These are phyloP conservation scores for Pneumocystis jirovecii DNA, from an alignment of 1,139 yeast genomes.

Conservation along the genomic window DNA sequence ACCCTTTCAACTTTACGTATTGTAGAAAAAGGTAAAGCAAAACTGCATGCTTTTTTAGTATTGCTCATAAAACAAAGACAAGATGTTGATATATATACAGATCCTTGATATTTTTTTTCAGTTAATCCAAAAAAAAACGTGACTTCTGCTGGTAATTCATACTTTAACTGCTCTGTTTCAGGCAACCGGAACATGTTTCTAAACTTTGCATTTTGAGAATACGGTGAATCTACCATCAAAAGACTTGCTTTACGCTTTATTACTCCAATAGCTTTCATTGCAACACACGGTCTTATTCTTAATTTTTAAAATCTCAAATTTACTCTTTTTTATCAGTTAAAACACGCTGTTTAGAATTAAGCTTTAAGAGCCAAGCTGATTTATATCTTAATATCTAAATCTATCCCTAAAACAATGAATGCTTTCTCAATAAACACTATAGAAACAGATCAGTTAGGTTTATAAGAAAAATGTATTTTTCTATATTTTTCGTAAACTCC, in stretches of 20 bases:
- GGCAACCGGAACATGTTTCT: background rate
- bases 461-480: background rate
- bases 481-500: no score
- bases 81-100: slow-evolving; percentile 17
- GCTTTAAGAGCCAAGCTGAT: background rate
- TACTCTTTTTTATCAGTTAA: background rate
- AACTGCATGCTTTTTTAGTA: slow-evolving; percentile 53
- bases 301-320: background rate
- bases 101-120: background rate
- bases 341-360: background rate
- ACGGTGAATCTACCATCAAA: background rate
- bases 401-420: no score
- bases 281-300: no score
- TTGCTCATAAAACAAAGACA: slow-evolving; percentile 62
- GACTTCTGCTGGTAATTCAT: background rate
- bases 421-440: no score
- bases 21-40: slow-evolving; percentile 61
- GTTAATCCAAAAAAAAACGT: background rate
- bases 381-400: no score
- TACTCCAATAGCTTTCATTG: background rate
- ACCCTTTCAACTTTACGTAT: slow-evolving; percentile 74
- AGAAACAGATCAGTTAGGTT: background rate
- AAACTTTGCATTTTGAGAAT: background rate
- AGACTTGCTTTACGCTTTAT: background rate
- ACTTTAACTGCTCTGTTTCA: background rate